A percentile compares a stretch with the other conserved stretches of the same genome.
Evolutionary conservation across 2,329 filamentous ascomycete species (phyloP).

Genomic region (Alternaria ventricosa): DNA sequence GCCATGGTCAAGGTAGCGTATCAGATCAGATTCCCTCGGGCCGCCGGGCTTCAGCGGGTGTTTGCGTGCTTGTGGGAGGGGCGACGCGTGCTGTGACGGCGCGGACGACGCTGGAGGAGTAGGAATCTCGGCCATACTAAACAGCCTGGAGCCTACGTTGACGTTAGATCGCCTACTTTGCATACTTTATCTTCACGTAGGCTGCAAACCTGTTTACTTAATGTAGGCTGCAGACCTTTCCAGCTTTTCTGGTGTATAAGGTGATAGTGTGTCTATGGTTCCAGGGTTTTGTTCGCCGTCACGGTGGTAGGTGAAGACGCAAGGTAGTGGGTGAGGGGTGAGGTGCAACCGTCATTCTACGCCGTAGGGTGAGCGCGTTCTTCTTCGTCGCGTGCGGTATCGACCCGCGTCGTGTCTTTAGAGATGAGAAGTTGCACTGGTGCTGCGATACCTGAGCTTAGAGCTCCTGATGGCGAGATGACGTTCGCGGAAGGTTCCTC

Average conservation of each 20-base stretch:
- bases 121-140: constrained; percentile 31
- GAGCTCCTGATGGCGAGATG: not conserved
- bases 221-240: not conserved
- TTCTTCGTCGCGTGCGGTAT: not conserved
- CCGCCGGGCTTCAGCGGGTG: constrained; percentile 63
- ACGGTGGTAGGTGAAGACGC: constrained; percentile 16
- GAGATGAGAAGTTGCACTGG: not conserved
- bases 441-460: not conserved
- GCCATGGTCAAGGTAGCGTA: constrained; percentile 62
- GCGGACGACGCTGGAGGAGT: constrained; percentile 59
- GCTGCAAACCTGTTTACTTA: not conserved
- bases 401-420: not conserved
- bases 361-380: not conserved
- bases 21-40: constrained; percentile 64
- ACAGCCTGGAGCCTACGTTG: not conserved
- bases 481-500: constrained; percentile 1
- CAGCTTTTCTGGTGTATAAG: not conserved
- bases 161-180: not conserved
- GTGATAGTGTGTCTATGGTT: not conserved
- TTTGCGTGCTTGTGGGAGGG: constrained; percentile 60
- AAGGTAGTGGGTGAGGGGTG: constrained; percentile 21
- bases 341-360: constrained; percentile 24
- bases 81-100: constrained; percentile 48
- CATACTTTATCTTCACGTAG: not conserved
- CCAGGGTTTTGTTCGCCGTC: constrained; percentile 1